Evolutionary conservation across 768 basidiomycete species (phyloP), one percentile per base, ranked within the genome.

Genomic region (Dioszegia crocea): DNA sequence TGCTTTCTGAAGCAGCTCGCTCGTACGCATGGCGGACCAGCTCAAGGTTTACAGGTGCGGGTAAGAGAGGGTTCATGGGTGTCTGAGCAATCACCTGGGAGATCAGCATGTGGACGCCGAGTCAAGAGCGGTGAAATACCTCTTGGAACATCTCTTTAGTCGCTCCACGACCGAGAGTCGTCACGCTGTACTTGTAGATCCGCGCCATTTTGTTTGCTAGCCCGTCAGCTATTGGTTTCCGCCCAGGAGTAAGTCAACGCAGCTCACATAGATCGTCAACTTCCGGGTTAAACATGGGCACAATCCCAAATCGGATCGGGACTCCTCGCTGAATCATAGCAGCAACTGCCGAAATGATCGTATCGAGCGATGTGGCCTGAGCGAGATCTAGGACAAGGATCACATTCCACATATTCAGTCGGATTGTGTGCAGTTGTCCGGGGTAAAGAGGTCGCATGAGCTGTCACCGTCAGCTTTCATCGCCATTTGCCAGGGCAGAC

Each of bases 251-350:
- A 19, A 6, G n/a, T 3, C 51, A 16, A 17, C 4, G 5, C 14
- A 56, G 62, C 61, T 59, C 40, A 68, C 65, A 65, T 3, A 62
- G 38, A 78, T 79, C 78, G 21, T 84, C 78, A 9, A 80, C 79
- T 0, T 76, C 81, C 4, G 51, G 51, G 56, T 30, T 84, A 2
- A 84, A 74, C 31, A 84, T 77, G 1, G 91, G 92, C 1, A 93
- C 89, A 46, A 97, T 71, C 12, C 94, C 94, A 74, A 92, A 91
- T 17, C 89, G 81, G 63, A 91, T 82, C 0, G 92, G 89, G 43
- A 89, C 80, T 16, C 81, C 82, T 31, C 89, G 81, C 27, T 83
- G 78, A 51, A 98, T 84, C 72, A 94, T 85, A 57, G 80, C 83
- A 16, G 82, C 80, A 45, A 96, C 81, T 0, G 86, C 77, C 0